Conservation (phyloP, 495 filamentous ascomycete genomes). For the Stereocaulon alpinum region DNA sequence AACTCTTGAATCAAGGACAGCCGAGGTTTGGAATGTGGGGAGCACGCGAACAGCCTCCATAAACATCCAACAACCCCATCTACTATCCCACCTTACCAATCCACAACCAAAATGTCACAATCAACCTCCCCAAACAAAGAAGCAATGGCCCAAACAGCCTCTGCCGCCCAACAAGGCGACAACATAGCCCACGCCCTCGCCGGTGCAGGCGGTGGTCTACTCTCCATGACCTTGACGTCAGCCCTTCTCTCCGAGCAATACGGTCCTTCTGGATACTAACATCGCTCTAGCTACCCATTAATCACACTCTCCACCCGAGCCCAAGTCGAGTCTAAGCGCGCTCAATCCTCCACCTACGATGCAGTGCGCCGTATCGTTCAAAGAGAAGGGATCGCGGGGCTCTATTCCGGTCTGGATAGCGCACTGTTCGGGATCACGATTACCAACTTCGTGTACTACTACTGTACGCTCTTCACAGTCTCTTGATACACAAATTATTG, state of each 20-base stretch:
- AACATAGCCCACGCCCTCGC: conserved; percentile 85
- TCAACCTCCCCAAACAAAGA: conserved; percentile 28
- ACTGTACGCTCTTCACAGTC: no score
- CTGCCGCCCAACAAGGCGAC: conserved; percentile 63
- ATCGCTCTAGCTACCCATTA: conserved; percentile 64
- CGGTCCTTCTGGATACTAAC: neutral
- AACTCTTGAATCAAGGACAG: neutral
- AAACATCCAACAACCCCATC: neutral
- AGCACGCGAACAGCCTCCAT: neutral
- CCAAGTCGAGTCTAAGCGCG: conserved; percentile 92
- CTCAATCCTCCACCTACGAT: conserved; percentile 67
- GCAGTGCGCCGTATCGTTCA: conserved; percentile 80
- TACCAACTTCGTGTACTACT: conserved; percentile 99
- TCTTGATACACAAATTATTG: no score
- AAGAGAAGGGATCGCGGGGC: conserved; percentile 75
- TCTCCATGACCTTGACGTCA: conserved; percentile 92
- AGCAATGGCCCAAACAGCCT: conserved; percentile 32
- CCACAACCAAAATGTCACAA: conserved; percentile 32
- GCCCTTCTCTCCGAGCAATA: conserved; percentile 21
- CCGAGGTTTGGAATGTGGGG: conserved; percentile 4
- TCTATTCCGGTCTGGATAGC: conserved; percentile 81
- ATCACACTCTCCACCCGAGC: conserved; percentile 96
- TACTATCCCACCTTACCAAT: neutral
- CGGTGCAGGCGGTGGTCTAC: conserved; percentile 80
- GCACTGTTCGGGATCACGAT: conserved; percentile 96